Base-by-base conservation (phyloP, 345 rosid genomes). In the Combretum micranthum region DNA sequence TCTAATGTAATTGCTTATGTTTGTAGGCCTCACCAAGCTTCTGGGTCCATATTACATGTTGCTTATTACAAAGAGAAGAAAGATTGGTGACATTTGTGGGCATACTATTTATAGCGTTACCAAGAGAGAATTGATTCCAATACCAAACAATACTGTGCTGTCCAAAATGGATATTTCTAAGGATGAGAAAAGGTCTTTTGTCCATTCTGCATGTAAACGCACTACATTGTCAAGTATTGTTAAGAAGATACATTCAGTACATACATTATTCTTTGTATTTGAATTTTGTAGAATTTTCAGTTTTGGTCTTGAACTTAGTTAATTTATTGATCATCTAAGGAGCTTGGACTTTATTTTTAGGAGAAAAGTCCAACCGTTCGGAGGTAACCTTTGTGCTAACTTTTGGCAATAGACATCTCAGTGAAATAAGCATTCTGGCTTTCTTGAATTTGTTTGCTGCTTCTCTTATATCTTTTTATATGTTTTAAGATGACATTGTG, bases 101-200 rank as follows among this genome's bases (percentile, higher is more conserved):
- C 96, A 85, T 53, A 50, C 75, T 0, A 72, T 89, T 52, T 87
- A 87, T 72, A 81, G 90, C 47, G 76, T 89, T 23, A 69, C 76
- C 50, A 83, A 78, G 76, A 85, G 88, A 77, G 67, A 69, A 78
- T 82, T 89, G 68, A 83, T 93, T 67, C 70, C 79, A 17, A 73
- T 93, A 61, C 90, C 88, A 37, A 68, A 83, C 72, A 71, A 88
- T 48, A 60, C 87, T 66, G 80, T 80, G 74, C 92, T 64, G 59
- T 75, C 87, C 72, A 82, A 75, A 83, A 74, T 83, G 90, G 82
- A 83, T 89, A 70, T 75, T 76, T 82, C 96, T 89, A 87, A 80
- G 82, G 77, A 85, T 64, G 99, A 93, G 80, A 93, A 89, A 81
- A 93, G 97, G 99, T 93, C 84, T 82, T 93, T 83, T 77, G 91